Conservation (phyloP, 2,329 filamentous ascomycete genomes). For the Coniella lustricola region DNA sequence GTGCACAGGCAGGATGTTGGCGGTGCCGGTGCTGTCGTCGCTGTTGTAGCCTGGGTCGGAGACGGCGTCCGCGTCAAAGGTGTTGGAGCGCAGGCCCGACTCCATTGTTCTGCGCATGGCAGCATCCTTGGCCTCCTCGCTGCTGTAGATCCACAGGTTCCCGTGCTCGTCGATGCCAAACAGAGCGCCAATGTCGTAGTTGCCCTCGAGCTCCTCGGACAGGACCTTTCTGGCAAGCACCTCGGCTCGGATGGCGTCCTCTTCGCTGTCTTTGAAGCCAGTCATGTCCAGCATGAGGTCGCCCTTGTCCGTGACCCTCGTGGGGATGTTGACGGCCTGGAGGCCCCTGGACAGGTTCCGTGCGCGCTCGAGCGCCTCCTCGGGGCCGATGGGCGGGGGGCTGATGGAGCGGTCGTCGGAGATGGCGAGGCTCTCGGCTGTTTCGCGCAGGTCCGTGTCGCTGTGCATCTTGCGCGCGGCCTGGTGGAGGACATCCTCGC, state of each 20-base stretch:
- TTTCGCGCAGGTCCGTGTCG: conserved; percentile 30
- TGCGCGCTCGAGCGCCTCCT: conserved; percentile 76
- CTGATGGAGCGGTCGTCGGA: conserved; percentile 61
- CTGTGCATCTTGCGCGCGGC: conserved; percentile 33
- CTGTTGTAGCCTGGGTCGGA: conserved; percentile 96
- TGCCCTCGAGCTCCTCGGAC: conserved; percentile 85
- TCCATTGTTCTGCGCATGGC: conserved; percentile 62
- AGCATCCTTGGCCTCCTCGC: conserved; percentile 88
- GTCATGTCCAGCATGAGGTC: conserved; percentile 99
- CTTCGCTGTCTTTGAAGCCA: conserved; percentile 88
- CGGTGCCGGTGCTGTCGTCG: conserved; percentile 63
- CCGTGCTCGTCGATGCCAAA: conserved; percentile 94
- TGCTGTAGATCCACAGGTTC: conserved; percentile 99
- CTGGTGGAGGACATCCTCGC: conserved; percentile 47
- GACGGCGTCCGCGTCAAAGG: conserved; percentile 66
- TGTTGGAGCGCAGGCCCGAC: conserved; percentile 38
- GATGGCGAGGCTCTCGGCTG: conserved; percentile 29
- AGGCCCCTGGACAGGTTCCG: conserved; percentile 80
- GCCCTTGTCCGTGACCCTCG: conserved; percentile 82
- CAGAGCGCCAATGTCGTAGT: conserved; percentile 91
- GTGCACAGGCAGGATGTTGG: conserved; percentile 40
- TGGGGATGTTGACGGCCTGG: conserved; percentile 84
- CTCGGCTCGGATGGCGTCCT: conserved; percentile 85
- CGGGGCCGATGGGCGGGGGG: conserved; percentile 63
- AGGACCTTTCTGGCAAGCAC: conserved; percentile 89